A percentile compares a stretch with the other conserved stretches of the same genome.
phyloP scores from a whole-genome alignment of 805 yeast species.

The Barnettozyma vustinii region DNA sequence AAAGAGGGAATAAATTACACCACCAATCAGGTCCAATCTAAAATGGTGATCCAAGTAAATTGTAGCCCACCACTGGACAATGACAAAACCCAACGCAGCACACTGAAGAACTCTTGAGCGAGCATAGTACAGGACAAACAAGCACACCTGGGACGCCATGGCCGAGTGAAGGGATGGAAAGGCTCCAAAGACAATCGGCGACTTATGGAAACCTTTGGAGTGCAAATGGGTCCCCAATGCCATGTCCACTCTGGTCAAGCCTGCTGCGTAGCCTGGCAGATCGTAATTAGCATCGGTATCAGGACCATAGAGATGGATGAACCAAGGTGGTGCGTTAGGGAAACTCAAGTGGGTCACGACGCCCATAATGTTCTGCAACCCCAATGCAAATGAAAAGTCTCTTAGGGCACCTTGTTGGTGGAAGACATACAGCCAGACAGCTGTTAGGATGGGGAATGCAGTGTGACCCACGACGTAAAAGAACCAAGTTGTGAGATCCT shows the following conservation, averaged over 20 bases:
- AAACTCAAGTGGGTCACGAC: conserved; percentile 53
- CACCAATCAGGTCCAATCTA: too few species aligned
- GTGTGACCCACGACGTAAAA: conserved; percentile 60
- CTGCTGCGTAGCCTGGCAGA: conserved; percentile 68
- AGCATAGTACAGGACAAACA: too few species aligned
- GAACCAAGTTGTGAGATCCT: conserved; percentile 56
- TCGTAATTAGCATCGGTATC: conserved; percentile 51
- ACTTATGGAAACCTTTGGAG: conserved; percentile 56
- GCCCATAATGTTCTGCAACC: conserved; percentile 55
- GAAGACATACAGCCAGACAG: conserved; percentile 58
- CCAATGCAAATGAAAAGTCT: conserved; percentile 48
- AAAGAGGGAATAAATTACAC: too few species aligned
- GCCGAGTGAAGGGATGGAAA: conserved; percentile 61
- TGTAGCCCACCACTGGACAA: too few species aligned
- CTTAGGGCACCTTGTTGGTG: conserved; percentile 60
- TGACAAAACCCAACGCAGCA: too few species aligned
- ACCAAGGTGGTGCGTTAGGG: conserved; percentile 78
- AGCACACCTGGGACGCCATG: conserved; percentile 53
- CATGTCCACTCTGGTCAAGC: conserved; percentile 57
- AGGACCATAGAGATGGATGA: conserved; percentile 55
- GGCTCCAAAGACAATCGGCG: conserved; percentile 68
- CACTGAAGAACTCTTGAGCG: too few species aligned
- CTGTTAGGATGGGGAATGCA: conserved; percentile 54
- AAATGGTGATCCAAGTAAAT: too few species aligned
- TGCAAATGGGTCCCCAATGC: conserved; percentile 57